Evolutionary conservation across 2,329 filamentous ascomycete genomes (phyloP), one percentile per base, ranked within the genome.

Genomic region (Ascosphaera aggregata): DNA sequence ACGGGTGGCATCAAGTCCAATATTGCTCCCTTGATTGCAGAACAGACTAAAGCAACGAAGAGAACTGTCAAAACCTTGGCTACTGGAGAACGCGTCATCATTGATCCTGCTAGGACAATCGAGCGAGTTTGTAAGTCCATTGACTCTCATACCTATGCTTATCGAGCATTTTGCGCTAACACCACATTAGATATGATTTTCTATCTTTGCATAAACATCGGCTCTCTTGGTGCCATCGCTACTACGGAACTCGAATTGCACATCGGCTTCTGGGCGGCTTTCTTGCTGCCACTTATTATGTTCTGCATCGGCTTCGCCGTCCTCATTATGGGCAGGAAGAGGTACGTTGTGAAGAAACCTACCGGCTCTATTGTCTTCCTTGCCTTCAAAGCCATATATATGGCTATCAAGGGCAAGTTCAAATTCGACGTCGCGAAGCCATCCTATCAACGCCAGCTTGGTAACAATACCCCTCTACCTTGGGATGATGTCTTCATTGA

Each of bases 131-230:
- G n/a, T n/a, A n/a, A n/a, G n/a, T n/a, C 18, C 13, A 34, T 34
- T n/a, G 15, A 17, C n/a, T n/a, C n/a, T n/a, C n/a, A n/a, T n/a
- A n/a, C n/a, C n/a, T n/a, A n/a, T n/a, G n/a, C n/a, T n/a, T n/a
- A n/a, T n/a, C n/a, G n/a, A n/a, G n/a, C n/a, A n/a, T n/a, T n/a
- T n/a, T n/a, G n/a, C n/a, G n/a, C n/a, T n/a, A n/a, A n/a, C n/a
- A n/a, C n/a, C n/a, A n/a, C n/a, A n/a, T n/a, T n/a, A n/a, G 80
- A 77, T 61, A 77, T 73, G 71, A 67, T 80, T 50, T 80, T 80
- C 59, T 80, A 80, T 56, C 64, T 66, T 53, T 76, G 71, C 56
- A 80, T 81, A 51, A 81, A 82, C 54, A 47, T 82, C 13, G 78
- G 76, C n/a, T 69, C 73, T 1, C 61, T 84, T 4, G 77, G 70